Evolutionary conservation across 352 stramenopile genomes (phyloP).

Genomic region (Phytophthora pistaciae): DNA sequence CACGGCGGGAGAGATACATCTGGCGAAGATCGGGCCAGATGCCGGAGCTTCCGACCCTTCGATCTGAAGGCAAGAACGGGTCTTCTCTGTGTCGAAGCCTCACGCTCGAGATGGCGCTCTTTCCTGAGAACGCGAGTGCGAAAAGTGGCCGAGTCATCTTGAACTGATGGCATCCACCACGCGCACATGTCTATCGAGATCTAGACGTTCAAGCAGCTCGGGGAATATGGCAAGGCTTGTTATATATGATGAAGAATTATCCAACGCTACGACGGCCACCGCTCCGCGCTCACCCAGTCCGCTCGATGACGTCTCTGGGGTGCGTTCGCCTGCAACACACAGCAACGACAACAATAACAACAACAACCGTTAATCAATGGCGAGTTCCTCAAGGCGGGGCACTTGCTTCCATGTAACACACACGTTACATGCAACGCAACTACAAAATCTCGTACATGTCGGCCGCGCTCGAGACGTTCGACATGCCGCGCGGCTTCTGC

Average conservation of each 20-base stretch:
- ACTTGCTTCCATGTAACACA: constrained; percentile 18
- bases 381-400: constrained; percentile 8
- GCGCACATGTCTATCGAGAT: constrained; percentile 11
- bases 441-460: constrained; percentile 79
- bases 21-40: not conserved
- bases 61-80: constrained; percentile 9
- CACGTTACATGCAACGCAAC: constrained; percentile 25
- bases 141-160: constrained; percentile 3
- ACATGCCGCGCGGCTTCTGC: constrained; percentile 49
- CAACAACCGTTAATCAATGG: constrained; percentile 26
- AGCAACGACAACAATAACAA: constrained; percentile 20
- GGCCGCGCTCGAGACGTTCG: constrained; percentile 51
- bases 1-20: not conserved
- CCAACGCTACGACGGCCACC: constrained; percentile 10
- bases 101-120: not conserved
- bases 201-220: constrained; percentile 1
- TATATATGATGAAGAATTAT: constrained; percentile 33
- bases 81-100: not conserved
- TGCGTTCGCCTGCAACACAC: constrained; percentile 40
- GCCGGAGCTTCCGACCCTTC: constrained; percentile 2
- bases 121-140: not conserved
- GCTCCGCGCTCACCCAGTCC: constrained; percentile 20
- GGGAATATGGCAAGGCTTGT: constrained; percentile 12
- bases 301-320: constrained; percentile 34
- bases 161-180: constrained; percentile 20